Base-by-base conservation (phyloP, 2,329 filamentous ascomycete genomes). In the Colletotrichum eremochloae region DNA sequence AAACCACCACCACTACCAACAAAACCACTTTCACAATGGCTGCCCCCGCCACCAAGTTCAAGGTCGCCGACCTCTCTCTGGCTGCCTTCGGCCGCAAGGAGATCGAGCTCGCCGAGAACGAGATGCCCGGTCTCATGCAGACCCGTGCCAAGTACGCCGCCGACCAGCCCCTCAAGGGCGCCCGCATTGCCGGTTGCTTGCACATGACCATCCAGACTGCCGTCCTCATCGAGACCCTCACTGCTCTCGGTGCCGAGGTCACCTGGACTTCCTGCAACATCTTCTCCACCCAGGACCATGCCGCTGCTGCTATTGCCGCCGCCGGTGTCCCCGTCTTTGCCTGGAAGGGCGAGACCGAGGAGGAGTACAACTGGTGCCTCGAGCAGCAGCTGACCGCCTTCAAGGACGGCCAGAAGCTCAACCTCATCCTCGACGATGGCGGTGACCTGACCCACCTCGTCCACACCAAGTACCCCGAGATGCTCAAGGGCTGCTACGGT, bases 201-300 rank as follows among this genome's bases (percentile, higher is more conserved):
- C 95, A 98, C 92, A 98, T 97, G 96, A 98, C 96, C 84, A 98
- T 99, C 87, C 96, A 99, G 90, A 99, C 96, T 77, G 96, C 96
- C 79, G 96, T 99, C 82, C 92, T 99, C 81, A 99, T 99, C 86
- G 96, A 99, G 92, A 99, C 96, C 77, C 92, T 99, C 82, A 93
- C 90, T 81, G 88, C 92, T 78, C 94, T 99, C 80, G 96, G 96
- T 87, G 96, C 96, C 80, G 96, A 98, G 91, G 93, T 98, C 80
- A 99, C 96, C 83, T 98, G 96, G 96, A 93, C 96, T 74, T 96
- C 93, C 79, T 99, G 96, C 93, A 98, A 99, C 91, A 98, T 99
- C 86, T 99, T 98, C 93, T 96, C 93, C 84, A 98, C 96, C 79
- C 96, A 98, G 87, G 96, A 98, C 87, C 96, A 98, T 87, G 96